Evolutionary conservation across 2,329 filamentous ascomycete genomes (phyloP).

Genomic region (Coleophoma cylindrospora): DNA sequence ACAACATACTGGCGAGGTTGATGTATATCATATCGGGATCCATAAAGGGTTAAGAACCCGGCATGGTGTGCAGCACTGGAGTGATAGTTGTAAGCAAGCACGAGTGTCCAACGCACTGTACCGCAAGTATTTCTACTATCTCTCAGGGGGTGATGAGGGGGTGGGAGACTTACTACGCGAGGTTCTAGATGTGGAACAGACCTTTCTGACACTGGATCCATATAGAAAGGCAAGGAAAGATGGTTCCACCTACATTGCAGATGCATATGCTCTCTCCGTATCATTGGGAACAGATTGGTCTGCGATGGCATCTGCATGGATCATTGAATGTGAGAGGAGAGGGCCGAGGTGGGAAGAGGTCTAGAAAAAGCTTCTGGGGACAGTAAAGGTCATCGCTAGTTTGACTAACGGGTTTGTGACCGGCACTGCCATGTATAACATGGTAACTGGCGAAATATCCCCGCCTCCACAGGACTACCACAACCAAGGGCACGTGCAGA

Average conservation of each 20-base stretch:
- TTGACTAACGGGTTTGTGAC: conserved; percentile 56
- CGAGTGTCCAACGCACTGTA: conserved; percentile 55
- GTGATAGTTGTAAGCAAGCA: conserved; percentile 56
- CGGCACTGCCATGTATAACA: conserved; percentile 46
- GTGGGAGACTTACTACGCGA: conserved; percentile 16
- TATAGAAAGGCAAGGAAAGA: conserved; percentile 53
- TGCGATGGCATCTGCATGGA: conserved; percentile 49
- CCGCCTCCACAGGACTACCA: conserved; percentile 47
- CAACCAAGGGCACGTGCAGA: conserved; percentile 44
- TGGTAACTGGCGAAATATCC: conserved; percentile 40
- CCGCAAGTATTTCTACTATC: conserved; percentile 46
- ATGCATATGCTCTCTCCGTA: conserved; percentile 34
- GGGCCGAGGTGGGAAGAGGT: conserved; percentile 48
- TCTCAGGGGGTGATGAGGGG: conserved; percentile 17
- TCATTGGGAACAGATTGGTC: conserved; percentile 56
- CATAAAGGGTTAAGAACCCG: conserved; percentile 57
- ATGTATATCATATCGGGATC: conserved; percentile 54
- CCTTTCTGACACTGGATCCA: conserved; percentile 48
- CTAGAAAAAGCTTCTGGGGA: conserved; percentile 41
- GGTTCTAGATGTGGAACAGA: conserved; percentile 45
- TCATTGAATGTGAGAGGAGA: conserved; percentile 55
- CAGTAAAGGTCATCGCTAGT: conserved; percentile 43
- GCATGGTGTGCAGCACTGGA: conserved; percentile 58
- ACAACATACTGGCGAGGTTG: conserved; percentile 55
- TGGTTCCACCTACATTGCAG: conserved; percentile 39